These are phyloP conservation scores for Gymnopilus junonius DNA, from an alignment of 768 basidiomycete genomes.

Conservation along the genomic window DNA sequence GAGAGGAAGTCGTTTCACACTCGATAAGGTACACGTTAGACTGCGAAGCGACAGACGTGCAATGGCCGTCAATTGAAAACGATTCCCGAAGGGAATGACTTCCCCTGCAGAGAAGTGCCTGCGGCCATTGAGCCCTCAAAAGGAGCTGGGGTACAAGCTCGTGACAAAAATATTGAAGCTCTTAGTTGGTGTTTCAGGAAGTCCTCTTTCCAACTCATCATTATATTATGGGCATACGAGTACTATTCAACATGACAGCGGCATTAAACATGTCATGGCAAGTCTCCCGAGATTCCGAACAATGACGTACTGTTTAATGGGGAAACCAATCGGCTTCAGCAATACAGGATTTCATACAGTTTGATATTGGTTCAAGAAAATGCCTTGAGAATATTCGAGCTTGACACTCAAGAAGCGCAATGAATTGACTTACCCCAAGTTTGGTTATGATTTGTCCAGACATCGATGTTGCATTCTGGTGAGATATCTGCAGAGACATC, in stretches of 20 bases:
- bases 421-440: slow-evolving; percentile 29
- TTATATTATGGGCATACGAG: not conserved
- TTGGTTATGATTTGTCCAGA: slow-evolving; percentile 34
- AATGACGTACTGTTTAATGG: not conserved
- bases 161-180: not conserved
- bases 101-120: not conserved
- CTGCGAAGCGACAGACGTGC: not conserved
- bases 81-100: not conserved
- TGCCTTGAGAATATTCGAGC: slow-evolving; percentile 14
- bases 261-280: not conserved
- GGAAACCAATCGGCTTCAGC: not conserved
- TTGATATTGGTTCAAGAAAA: slow-evolving; percentile 32
- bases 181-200: not conserved
- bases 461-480: slow-evolving; percentile 27
- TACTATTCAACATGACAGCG: not conserved
- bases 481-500: slow-evolving; percentile 19
- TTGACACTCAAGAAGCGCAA: not conserved
- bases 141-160: not conserved
- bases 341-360: slow-evolving; percentile 14
- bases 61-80: not conserved
- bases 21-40: not conserved
- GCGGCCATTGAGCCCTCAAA: not conserved
- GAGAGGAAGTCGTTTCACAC: not conserved
- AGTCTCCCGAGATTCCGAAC: not conserved
- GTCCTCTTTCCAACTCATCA: not conserved